Base-by-base conservation (phyloP, 805 yeast species). In the Scheffersomyces ergatensis region DNA sequence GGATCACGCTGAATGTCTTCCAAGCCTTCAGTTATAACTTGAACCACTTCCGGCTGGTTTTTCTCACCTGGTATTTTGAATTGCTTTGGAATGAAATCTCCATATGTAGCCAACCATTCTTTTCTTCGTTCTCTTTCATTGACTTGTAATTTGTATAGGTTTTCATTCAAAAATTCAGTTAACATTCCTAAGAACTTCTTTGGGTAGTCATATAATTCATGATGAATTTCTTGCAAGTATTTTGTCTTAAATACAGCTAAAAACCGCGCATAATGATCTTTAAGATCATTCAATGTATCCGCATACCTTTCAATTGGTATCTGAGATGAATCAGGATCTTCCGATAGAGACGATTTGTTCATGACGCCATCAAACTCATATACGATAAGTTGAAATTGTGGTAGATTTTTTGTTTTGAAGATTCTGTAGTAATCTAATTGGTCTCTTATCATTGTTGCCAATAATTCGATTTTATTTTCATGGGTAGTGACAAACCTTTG, bases 1-100 rank as follows among this genome's bases (percentile, higher is more conserved):
- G 40, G 47, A 29, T 38, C 40, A 5, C 43, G 34, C 23, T 51
- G 56, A 8, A 51, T 37, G n/a, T 53, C 62, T 9, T 66, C 71
- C 33, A 70, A 44, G 2, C 74, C 74, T 36, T 70, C 74, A 17
- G 74, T 70, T 14, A 67, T 48, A 5, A 70, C 67, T 52, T 69
- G 72, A 39, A 65, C 64, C 17, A 70, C 62, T 5, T 54, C 45
- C 1, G 75, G 75, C 45, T 63, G 64, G 32, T 50, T 53, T 21
- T 38, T 35, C 21, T 63, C 70, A 1, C 72, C 74, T 1, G 74
- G 74, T 1, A 70, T 50, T 34, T 44, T 48, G 45, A 70, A 65
- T 36, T 64, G 68, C 38, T 55, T 58, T 4, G 75, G 75, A 12
- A 70, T 67, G 40, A 59, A 70, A 31, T 60, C 63, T 9, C 74